phyloP scores from a whole-genome alignment of 495 filamentous ascomycete genomes.

The Penicillium ochrochloron region DNA sequence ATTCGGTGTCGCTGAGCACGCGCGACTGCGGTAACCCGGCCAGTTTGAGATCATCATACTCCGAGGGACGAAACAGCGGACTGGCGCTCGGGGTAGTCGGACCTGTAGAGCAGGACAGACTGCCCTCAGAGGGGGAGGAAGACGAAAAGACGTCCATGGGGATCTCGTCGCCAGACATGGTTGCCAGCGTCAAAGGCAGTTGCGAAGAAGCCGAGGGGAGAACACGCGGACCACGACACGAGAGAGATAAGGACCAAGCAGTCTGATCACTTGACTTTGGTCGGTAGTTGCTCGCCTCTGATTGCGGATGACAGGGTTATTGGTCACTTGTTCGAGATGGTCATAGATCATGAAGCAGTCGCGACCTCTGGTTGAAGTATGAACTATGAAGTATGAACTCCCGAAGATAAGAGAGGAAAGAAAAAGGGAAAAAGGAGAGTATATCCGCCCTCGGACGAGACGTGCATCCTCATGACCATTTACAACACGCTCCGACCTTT shows the following conservation, averaged over 20 bases:
- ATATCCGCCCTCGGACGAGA: background rate
- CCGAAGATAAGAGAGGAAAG: background rate
- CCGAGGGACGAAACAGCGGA: conserved; percentile 45
- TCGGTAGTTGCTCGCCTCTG: background rate
- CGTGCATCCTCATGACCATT: conserved; percentile 3
- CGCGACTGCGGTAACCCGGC: conserved; percentile 23
- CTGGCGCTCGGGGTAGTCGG: conserved; percentile 60
- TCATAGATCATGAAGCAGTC: background rate
- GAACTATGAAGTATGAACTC: background rate
- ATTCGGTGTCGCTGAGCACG: conserved; percentile 18
- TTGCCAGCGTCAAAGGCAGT: background rate
- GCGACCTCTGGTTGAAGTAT: background rate
- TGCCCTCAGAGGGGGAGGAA: conserved; percentile 36
- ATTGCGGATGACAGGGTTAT: background rate
- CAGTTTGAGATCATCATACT: conserved; percentile 35
- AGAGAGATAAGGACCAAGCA: background rate
- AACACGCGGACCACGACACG: background rate
- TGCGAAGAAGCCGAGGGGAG: conserved; percentile 1
- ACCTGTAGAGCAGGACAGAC: conserved; percentile 45
- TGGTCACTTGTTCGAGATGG: background rate
- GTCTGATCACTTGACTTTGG: background rate
- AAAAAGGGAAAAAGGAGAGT: background rate
- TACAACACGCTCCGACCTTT: background rate
- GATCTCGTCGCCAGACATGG: conserved; percentile 25
- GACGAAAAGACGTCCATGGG: conserved; percentile 33